phyloP scores from a whole-genome alignment of 1,139 yeast species.

The Candida buenavistaensis region DNA sequence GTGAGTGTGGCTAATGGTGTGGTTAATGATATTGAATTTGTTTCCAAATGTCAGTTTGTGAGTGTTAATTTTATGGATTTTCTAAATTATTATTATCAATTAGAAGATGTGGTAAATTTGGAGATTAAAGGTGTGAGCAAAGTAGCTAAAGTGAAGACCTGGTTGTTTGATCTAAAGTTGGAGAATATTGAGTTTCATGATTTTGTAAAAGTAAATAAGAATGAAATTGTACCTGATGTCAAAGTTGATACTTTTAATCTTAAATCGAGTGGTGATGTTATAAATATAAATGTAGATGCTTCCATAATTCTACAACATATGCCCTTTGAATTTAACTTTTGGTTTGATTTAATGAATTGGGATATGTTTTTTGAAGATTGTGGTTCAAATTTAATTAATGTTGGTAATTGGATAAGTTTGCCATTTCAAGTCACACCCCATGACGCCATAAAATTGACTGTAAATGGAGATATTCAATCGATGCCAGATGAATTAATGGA shows the following conservation, averaged over 20 bases:
- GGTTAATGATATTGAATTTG: slow-evolving; percentile 26
- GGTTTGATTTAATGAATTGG: slow-evolving; percentile 27
- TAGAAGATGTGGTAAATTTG: slow-evolving; percentile 17
- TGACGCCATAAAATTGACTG: slow-evolving; percentile 13
- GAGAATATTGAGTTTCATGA: slow-evolving; percentile 20
- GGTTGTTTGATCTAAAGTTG: slow-evolving; percentile 17
- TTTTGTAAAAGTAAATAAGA: slow-evolving; percentile 15
- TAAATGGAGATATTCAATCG: slow-evolving; percentile 15
- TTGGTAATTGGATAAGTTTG: slow-evolving; percentile 27
- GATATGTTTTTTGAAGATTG: slow-evolving; percentile 28
- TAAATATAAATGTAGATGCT: slow-evolving; percentile 3
- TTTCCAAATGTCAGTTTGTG: slow-evolving; percentile 22
- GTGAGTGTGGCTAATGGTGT: slow-evolving; percentile 22
- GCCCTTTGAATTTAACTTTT: slow-evolving; percentile 18
- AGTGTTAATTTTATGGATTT: slow-evolving; percentile 22
- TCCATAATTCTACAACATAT: not conserved
- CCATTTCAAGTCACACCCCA: slow-evolving; percentile 19
- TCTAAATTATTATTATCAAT: slow-evolving; percentile 17
- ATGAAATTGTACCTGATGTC: slow-evolving; percentile 17
- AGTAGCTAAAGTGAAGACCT: slow-evolving; percentile 18
- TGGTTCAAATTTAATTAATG: slow-evolving; percentile 16
- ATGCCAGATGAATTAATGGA: slow-evolving; percentile 21
- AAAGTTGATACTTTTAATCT: slow-evolving; percentile 11
- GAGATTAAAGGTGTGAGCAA: slow-evolving; percentile 22
- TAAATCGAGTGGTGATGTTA: slow-evolving; percentile 4